Conservation (phyloP, 257 asterid genomes). For the Echium plantagineum region DNA sequence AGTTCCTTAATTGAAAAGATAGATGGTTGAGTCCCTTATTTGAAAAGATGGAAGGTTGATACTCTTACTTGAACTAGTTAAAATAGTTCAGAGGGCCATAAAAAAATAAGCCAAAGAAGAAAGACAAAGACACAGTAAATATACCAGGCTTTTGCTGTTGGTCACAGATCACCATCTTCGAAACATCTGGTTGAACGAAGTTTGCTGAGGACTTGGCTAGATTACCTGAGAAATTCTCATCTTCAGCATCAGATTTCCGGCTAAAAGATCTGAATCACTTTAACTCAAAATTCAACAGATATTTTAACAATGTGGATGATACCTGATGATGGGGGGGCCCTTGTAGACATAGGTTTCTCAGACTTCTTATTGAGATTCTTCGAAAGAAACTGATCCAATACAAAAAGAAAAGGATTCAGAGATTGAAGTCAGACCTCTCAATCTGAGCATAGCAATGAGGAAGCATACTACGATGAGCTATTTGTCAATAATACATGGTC, state of each 20-base stretch:
- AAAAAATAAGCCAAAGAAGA: too few relatives aligned
- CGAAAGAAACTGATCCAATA: conserved; percentile 53
- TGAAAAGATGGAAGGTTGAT: too few relatives aligned
- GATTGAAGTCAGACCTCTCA: background rate
- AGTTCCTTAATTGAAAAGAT: too few relatives aligned
- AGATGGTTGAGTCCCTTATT: too few relatives aligned
- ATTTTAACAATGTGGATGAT: background rate
- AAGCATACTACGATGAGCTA: background rate
- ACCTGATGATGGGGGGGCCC: conserved; percentile 50
- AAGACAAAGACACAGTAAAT: background rate
- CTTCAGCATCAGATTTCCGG: conserved; percentile 27
- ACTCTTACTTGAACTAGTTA: too few relatives aligned
- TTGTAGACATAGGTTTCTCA: conserved; percentile 43
- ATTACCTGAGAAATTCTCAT: conserved; percentile 35
- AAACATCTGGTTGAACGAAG: conserved; percentile 68
- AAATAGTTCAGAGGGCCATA: too few relatives aligned
- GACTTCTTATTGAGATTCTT: conserved; percentile 55
- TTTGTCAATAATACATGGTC: too few relatives aligned
- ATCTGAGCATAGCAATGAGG: background rate
- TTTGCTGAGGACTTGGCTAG: conserved; percentile 38
- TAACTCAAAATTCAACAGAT: background rate
- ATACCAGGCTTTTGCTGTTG: conserved; percentile 67
- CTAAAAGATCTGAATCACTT: background rate
- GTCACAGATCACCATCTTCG: conserved; percentile 57
- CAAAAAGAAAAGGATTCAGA: background rate